Evolutionary conservation across 768 basidiomycete species (phyloP).

Genomic region (Tulasnella sp.): DNA sequence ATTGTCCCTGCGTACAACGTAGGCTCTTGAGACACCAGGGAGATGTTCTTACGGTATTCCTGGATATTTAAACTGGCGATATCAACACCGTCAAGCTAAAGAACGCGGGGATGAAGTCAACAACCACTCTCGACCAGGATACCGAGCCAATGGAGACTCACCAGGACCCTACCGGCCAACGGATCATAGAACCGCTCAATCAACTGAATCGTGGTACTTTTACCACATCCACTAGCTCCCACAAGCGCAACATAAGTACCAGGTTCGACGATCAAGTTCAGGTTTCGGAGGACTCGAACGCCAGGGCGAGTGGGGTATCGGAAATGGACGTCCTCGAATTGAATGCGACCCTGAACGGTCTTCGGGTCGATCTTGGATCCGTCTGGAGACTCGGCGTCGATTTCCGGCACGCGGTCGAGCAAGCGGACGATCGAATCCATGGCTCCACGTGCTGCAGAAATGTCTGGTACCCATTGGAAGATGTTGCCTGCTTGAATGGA

Average conservation of each 20-base stretch:
- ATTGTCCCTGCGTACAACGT: too few relatives aligned
- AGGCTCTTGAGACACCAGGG: too few relatives aligned
- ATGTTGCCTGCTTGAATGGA: conserved; percentile 60
- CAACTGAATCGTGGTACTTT: conserved; percentile 40
- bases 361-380: conserved; percentile 46
- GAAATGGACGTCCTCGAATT: conserved; percentile 46
- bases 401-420: conserved; percentile 44
- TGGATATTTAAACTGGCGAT: too few relatives aligned
- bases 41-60: too few relatives aligned
- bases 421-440: conserved; percentile 46
- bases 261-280: conserved; percentile 38
- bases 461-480: conserved; percentile 47
- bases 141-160: too few relatives aligned
- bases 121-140: too few relatives aligned
- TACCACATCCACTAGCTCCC: conserved; percentile 39
- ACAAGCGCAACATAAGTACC: conserved; percentile 42
- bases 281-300: conserved; percentile 43
- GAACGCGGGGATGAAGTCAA: too few relatives aligned
- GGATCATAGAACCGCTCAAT: conserved; percentile 43
- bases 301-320: conserved; percentile 46
- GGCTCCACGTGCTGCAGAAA: conserved; percentile 47
- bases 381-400: conserved; percentile 46
- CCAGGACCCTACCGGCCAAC: too few relatives aligned
- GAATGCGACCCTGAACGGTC: conserved; percentile 44
- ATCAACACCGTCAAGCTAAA: too few relatives aligned